Evolutionary conservation across 2,329 filamentous ascomycete species (phyloP), one percentile per base, ranked within the genome.

Genomic region (Seiridium cupressi): DNA sequence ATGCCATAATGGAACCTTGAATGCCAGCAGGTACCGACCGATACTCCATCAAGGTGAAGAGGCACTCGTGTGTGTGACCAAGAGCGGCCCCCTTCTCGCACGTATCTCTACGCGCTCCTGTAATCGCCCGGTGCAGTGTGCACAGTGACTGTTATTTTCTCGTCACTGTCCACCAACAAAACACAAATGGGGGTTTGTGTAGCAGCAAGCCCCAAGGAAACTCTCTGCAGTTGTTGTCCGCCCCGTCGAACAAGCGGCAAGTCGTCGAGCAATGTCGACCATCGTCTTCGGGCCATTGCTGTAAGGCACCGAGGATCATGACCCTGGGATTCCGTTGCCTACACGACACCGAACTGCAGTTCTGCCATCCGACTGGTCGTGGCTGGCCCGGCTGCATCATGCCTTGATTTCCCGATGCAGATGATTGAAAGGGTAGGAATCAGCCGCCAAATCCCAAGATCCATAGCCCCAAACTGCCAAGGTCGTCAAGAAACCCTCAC

Each of bases 41-140:
- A 32, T 32, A 49, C 31, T 9, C 7, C 34, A 13, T 32, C 49
- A 35, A 42, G 13, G 38, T 8, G 13, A 42, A 42, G 38, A 42
- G 38, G 34, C 34, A 44, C n/a, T 31, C 36, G 18, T 55, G 32
- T 42, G 36, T 13, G 18, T 8, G 6, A 34, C 36, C 6, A 55
- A 11, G 18, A 13, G 31, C 36, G 57, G 26, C 49, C 34, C n/a
- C 57, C 18, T 26, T 38, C 53, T 59, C 57, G 42, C 51, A 54
- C 32, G 35, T 54, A 59, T 59, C 57, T 59, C 40, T 38, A 11
- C 57, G 48, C 11, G 49, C 46, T 48, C 18, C 57, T 59, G 57
- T 59, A 48, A 59, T 59, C 57, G 57, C 51, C 57, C 57, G 49
- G 31, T 31, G 40, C 48, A 44, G 49, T 13, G 46, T 31, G 40